phyloP scores from a whole-genome alignment of 2,329 filamentous ascomycete genomes.

The Cladorrhinum sp. region DNA sequence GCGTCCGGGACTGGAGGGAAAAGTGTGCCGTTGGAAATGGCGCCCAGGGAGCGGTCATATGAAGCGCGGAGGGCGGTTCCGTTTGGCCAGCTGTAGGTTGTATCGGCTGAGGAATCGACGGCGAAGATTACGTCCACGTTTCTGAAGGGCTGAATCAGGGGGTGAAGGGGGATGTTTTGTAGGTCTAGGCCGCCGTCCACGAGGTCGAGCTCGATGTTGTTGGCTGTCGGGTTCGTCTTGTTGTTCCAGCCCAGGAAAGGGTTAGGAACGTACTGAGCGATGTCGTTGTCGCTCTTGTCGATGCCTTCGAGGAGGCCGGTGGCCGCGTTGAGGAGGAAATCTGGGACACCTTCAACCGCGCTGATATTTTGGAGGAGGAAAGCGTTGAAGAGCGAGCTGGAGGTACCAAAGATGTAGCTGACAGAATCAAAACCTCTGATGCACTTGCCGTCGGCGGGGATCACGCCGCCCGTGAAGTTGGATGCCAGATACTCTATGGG shows the following conservation, averaged over 20 bases:
- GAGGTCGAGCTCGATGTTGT: slow-evolving; percentile 40
- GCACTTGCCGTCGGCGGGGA: slow-evolving; percentile 59
- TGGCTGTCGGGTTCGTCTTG: slow-evolving; percentile 36
- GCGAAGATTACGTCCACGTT: slow-evolving; percentile 62
- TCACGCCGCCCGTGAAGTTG: slow-evolving; percentile 50
- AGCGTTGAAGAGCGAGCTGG: slow-evolving; percentile 79
- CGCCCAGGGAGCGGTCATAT: slow-evolving; percentile 50
- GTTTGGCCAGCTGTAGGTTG: slow-evolving; percentile 55
- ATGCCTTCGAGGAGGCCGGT: slow-evolving; percentile 51
- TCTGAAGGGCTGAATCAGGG: slow-evolving; percentile 48
- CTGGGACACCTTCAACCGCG: slow-evolving; percentile 39
- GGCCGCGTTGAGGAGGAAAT: slow-evolving; percentile 51
- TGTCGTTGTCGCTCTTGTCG: slow-evolving; percentile 49
- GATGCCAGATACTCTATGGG: slow-evolving; percentile 60
- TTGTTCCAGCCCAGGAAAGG: slow-evolving; percentile 56
- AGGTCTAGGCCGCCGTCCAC: slow-evolving; percentile 49
- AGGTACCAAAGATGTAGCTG: slow-evolving; percentile 83
- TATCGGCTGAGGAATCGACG: slow-evolving; percentile 63
- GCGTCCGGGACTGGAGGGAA: slow-evolving; percentile 59
- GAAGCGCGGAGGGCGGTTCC: slow-evolving; percentile 57
- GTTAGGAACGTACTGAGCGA: slow-evolving; percentile 57
- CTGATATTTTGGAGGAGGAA: slow-evolving; percentile 64
- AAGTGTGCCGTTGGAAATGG: slow-evolving; percentile 50
- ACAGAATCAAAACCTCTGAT: slow-evolving; percentile 78
- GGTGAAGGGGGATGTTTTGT: slow-evolving; percentile 52